A percentile compares a stretch with the other conserved stretches of the same genome.
Conservation (phyloP, 108 stramenopile genomes). For the Parietichytrium sp. region DNA sequence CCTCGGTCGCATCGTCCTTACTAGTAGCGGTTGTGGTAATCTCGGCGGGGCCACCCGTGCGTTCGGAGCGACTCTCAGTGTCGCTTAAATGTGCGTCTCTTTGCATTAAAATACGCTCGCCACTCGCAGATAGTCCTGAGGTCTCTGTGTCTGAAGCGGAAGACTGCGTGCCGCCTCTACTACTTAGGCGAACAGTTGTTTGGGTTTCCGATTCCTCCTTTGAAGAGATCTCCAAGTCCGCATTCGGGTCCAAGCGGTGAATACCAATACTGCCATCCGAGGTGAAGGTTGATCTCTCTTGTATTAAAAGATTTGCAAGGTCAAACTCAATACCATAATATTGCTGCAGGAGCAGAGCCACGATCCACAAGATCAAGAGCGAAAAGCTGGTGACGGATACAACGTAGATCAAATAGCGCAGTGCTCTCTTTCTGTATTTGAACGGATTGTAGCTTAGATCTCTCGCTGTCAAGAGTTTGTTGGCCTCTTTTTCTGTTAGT, state of each 20-base stretch:
- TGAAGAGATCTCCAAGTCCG: neutral
- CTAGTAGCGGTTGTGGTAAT: no score
- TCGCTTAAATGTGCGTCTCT: no score
- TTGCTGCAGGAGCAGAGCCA: slow-evolving; percentile 3
- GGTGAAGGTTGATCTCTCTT: slow-evolving; percentile 5
- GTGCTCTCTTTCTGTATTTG: neutral
- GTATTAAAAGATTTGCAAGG: slow-evolving; percentile 3
- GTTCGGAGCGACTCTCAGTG: no score
- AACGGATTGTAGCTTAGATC: slow-evolving; percentile 12
- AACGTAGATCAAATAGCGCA: neutral
- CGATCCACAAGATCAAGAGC: slow-evolving; percentile 9
- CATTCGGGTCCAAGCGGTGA: neutral
- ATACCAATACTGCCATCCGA: slow-evolving; percentile 26
- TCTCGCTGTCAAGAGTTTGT: slow-evolving; percentile 24
- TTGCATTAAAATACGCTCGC: no score
- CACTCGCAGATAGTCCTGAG: no score
- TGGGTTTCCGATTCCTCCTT: neutral
- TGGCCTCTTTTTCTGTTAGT: slow-evolving; percentile 6
- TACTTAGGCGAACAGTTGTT: neutral
- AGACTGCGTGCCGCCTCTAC: neutral
- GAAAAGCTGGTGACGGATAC: neutral
- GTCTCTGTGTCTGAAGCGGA: no score
- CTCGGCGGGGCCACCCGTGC: no score
- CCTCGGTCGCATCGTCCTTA: no score
- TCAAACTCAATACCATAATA: slow-evolving; percentile 30